These are phyloP conservation scores for Neurospora africana DNA, from an alignment of 495 filamentous ascomycete genomes.

Conservation along the genomic window DNA sequence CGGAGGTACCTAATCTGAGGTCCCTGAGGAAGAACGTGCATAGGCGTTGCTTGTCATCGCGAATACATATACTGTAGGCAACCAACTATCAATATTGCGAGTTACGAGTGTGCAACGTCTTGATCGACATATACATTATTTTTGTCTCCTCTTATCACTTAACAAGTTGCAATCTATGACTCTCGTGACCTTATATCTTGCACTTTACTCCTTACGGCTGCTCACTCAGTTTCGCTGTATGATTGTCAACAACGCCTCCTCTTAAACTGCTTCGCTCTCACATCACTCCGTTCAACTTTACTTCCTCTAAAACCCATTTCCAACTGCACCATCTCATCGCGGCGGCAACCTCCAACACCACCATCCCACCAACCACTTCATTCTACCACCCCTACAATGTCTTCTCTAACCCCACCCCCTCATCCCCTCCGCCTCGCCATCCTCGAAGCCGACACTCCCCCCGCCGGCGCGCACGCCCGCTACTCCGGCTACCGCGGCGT, in stretches of 20 bases:
- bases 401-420: slow-evolving; percentile 11
- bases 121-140: background rate
- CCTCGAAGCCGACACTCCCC: slow-evolving; percentile 70
- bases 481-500: slow-evolving; percentile 66
- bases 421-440: slow-evolving; percentile 67
- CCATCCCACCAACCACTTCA: background rate
- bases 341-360: background rate
- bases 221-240: background rate
- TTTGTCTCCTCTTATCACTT: background rate
- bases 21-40: background rate
- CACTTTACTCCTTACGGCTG: background rate
- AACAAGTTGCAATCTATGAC: background rate
- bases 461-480: slow-evolving; percentile 42
- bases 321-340: background rate
- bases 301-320: too few relatives aligned
- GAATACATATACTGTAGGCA: background rate
- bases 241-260: background rate
- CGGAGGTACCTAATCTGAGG: too few relatives aligned
- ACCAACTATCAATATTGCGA: background rate
- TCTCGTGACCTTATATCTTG: background rate
- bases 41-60: background rate
- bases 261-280: background rate
- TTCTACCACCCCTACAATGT: background rate
- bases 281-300: background rate
- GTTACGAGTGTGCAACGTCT: background rate